Conservation (phyloP, 352 stramenopile genomes). For the Pythium guiyangense region DNA sequence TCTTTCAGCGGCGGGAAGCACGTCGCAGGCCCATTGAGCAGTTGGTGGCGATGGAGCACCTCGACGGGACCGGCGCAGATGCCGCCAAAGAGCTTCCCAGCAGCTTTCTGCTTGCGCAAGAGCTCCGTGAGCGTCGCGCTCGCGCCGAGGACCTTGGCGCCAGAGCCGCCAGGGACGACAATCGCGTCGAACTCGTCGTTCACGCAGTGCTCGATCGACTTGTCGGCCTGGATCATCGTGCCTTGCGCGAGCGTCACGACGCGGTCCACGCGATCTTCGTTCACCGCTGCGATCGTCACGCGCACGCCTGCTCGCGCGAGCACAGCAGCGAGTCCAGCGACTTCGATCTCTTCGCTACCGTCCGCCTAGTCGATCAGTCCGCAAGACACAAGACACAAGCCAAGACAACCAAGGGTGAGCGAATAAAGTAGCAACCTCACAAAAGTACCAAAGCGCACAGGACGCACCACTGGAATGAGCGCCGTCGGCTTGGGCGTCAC, state of each 20-base stretch:
- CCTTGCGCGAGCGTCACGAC: constrained; percentile 53
- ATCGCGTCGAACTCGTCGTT: constrained; percentile 62
- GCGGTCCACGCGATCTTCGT: constrained; percentile 34
- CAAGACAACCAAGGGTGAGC: not conserved
- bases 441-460: not conserved
- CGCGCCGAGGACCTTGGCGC: constrained; percentile 41
- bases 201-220: constrained; percentile 52
- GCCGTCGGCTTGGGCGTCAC: constrained; percentile 58
- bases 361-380: too few species aligned
- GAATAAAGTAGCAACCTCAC: not conserved
- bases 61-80: too few species aligned
- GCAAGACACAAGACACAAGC: too few species aligned
- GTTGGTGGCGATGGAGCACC: too few species aligned
- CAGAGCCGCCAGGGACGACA: constrained; percentile 51
- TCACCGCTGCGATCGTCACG: constrained; percentile 55
- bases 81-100: too few species aligned
- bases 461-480: constrained; percentile 49
- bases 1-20: too few species aligned
- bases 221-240: constrained; percentile 55
- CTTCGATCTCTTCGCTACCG: constrained; percentile 64
- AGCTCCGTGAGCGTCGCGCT: constrained; percentile 34
- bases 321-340: constrained; percentile 42
- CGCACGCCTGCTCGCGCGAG: constrained; percentile 54
- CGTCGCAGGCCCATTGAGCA: too few species aligned
- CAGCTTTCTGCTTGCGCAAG: too few species aligned